A percentile compares a stretch with the other conserved stretches of the same genome.
Conservation (phyloP, 768 basidiomycete species). For the Panaeolus cyanescens region DNA sequence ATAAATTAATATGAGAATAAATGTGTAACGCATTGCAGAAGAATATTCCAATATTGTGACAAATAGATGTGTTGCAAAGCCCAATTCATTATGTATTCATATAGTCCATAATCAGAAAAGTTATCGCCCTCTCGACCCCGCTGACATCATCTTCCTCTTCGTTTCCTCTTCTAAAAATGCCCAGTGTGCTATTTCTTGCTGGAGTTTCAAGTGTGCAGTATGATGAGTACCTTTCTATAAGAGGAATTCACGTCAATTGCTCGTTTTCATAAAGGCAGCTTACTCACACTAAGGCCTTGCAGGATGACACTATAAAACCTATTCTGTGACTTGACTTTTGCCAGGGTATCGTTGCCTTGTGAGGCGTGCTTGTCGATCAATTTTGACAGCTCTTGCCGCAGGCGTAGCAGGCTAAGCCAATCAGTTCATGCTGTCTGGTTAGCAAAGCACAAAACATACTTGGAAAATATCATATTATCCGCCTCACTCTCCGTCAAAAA, state of each 20-base stretch:
- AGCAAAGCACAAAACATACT: constrained; percentile 51
- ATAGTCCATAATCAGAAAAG: constrained; percentile 3
- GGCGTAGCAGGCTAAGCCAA: constrained; percentile 66
- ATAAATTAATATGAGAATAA: neutral
- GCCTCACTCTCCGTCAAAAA: constrained; percentile 81
- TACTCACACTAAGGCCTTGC: constrained; percentile 73
- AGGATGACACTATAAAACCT: constrained; percentile 77
- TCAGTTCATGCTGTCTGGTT: neutral
- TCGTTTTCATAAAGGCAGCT: neutral
- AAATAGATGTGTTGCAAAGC: neutral
- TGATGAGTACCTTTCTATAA: constrained; percentile 64
- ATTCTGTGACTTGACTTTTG: constrained; percentile 69
- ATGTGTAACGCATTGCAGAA: neutral
- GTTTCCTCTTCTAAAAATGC: constrained; percentile 84
- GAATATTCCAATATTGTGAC: constrained; percentile 4
- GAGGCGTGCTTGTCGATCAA: constrained; percentile 74
- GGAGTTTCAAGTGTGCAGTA: constrained; percentile 81
- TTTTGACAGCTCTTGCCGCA: constrained; percentile 81
- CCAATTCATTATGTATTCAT: neutral
- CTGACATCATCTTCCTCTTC: constrained; percentile 54
- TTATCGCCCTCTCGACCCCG: constrained; percentile 27
- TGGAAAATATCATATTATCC: constrained; percentile 95
- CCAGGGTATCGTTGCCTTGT: constrained; percentile 59
- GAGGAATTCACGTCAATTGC: constrained; percentile 6
- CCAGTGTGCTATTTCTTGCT: constrained; percentile 88